Evolutionary conservation across 345 rosid species (phyloP).

Genomic region (Clarkia xantiana): DNA sequence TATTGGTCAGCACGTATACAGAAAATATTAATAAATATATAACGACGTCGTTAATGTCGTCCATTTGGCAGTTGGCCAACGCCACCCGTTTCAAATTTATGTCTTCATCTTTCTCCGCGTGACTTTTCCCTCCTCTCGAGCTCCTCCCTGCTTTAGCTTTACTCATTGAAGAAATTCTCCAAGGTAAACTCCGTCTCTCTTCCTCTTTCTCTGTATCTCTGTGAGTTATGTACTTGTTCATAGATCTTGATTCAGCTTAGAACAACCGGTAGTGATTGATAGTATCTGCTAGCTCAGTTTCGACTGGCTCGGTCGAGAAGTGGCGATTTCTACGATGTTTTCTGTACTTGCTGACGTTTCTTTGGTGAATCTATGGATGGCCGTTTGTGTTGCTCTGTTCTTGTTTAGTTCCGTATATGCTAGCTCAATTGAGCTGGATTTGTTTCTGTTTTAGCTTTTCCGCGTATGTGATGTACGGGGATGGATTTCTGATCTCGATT

Average conservation of each 20-base stretch:
- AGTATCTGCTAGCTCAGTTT: not conserved
- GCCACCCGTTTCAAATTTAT: constrained; percentile 1
- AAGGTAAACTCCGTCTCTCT: not conserved
- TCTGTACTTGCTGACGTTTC: not conserved
- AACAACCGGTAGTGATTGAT: not conserved
- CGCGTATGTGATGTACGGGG: not conserved
- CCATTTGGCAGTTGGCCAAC: not conserved
- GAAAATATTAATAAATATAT: no score
- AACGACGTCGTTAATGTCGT: not conserved
- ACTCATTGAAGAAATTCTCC: not conserved
- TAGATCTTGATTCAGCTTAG: not conserved
- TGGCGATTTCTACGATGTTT: not conserved
- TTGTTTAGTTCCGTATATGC: not conserved
- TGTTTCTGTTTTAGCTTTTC: not conserved
- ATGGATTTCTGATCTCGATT: not conserved
- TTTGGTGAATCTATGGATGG: not conserved
- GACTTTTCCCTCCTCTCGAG: not conserved
- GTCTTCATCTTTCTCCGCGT: not conserved
- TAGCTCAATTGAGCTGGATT: not conserved
- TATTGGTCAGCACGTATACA: no score
- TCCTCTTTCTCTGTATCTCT: not conserved
- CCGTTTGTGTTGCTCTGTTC: not conserved
- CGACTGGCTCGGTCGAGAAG: not conserved
- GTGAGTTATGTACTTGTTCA: not conserved
- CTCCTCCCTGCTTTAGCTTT: not conserved